phyloP scores from a whole-genome alignment of 1,284 basidiomycete genomes.

The Leccinum solheimii region DNA sequence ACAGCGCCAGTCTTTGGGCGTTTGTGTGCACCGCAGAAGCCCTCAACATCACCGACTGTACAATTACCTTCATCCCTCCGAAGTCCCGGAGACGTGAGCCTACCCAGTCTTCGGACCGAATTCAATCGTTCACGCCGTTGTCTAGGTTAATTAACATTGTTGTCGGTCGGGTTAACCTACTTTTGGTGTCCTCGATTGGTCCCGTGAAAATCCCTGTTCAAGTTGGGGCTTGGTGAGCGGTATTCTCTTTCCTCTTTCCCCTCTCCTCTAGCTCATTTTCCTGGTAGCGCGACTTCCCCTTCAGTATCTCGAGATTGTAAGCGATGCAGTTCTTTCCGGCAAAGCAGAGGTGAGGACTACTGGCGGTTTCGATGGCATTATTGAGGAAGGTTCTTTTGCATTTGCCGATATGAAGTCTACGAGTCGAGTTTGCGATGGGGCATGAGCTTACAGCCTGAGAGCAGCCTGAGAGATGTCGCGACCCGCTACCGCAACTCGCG shows the following conservation, averaged over 20 bases:
- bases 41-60: constrained; percentile 94
- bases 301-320: constrained; percentile 97
- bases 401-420: constrained; percentile 99
- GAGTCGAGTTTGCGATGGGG: constrained; percentile 96
- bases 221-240: constrained; percentile 80
- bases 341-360: constrained; percentile 99
- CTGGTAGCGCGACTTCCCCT: constrained; percentile 85
- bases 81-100: constrained; percentile 93
- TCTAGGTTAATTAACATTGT: constrained; percentile 93
- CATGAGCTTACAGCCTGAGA: constrained; percentile 55
- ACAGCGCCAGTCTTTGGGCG: constrained; percentile 95
- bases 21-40: constrained; percentile 93
- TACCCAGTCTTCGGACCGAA: constrained; percentile 1
- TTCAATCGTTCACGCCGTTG: constrained; percentile 18
- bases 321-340: constrained; percentile 89
- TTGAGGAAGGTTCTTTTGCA: constrained; percentile 95
- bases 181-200: constrained; percentile 91
- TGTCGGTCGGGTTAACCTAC: constrained; percentile 95
- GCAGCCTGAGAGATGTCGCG: constrained; percentile 92
- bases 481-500: constrained; percentile 92
- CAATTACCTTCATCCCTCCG: constrained; percentile 94
- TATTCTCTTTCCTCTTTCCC: neutral
- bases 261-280: constrained; percentile 7
- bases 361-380: constrained; percentile 97
- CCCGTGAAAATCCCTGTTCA: constrained; percentile 96